Conservation (phyloP, 345 rosid species). For the Salix caprea region DNA sequence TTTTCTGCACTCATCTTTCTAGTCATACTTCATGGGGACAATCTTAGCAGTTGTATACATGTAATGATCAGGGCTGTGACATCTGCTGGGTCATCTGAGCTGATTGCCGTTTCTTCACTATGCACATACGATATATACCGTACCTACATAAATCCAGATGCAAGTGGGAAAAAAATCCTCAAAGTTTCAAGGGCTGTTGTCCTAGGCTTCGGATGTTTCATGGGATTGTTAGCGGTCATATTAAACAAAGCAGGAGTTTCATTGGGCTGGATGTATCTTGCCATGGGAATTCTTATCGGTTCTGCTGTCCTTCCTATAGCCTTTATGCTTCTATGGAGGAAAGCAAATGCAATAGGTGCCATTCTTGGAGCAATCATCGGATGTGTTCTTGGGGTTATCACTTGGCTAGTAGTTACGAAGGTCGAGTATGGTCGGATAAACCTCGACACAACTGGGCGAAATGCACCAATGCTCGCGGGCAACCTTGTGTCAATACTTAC, state of each 20-base stretch:
- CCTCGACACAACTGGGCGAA: slow-evolving; percentile 72
- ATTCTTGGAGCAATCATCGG: slow-evolving; percentile 64
- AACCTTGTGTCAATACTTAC: slow-evolving; percentile 70
- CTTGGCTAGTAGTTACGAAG: slow-evolving; percentile 64
- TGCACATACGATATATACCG: slow-evolving; percentile 90
- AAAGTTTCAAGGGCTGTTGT: slow-evolving; percentile 64
- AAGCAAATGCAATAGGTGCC: slow-evolving; percentile 82
- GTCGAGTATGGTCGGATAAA: slow-evolving; percentile 60
- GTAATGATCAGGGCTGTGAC: slow-evolving; percentile 76
- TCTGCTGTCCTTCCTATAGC: slow-evolving; percentile 90
- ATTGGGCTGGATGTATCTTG: slow-evolving; percentile 93
- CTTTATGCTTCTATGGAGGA: slow-evolving; percentile 86
- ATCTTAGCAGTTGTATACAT: neutral
- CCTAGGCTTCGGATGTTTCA: slow-evolving; percentile 83
- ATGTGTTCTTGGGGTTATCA: slow-evolving; percentile 63
- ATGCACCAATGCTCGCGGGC: slow-evolving; percentile 88
- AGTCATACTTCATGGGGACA: neutral
- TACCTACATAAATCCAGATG: slow-evolving; percentile 76
- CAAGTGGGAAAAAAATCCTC: slow-evolving; percentile 67
- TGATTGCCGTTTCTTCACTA: slow-evolving; percentile 84
- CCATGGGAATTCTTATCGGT: slow-evolving; percentile 85
- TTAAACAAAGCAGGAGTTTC: slow-evolving; percentile 90
- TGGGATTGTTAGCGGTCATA: slow-evolving; percentile 86
- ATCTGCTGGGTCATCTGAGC: slow-evolving; percentile 85
- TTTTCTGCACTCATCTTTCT: neutral